Conservation (phyloP, 106 monocot genomes). For the Platanthera zijinensis region DNA sequence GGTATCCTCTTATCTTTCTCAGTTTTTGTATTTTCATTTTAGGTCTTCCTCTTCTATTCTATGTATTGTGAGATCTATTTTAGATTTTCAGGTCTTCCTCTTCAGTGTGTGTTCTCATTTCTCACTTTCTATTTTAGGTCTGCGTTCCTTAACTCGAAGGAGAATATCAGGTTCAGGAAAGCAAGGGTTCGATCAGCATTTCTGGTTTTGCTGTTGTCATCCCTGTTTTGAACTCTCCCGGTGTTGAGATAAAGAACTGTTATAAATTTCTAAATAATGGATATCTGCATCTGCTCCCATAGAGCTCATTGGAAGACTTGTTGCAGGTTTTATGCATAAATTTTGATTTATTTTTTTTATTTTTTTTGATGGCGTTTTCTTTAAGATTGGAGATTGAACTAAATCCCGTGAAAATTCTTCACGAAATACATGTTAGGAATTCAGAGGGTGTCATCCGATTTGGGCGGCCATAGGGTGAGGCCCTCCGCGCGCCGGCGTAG, state of each 20-base stretch:
- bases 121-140: too few relatives aligned
- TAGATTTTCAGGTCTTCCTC: too few relatives aligned
- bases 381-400: neutral
- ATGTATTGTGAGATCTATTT: too few relatives aligned
- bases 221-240: constrained; percentile 10
- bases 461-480: too few relatives aligned
- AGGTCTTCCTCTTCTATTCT: too few relatives aligned
- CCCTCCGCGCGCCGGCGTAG: too few relatives aligned
- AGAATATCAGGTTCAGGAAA: neutral
- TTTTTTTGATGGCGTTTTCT: neutral
- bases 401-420: neutral
- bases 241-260: constrained; percentile 7
- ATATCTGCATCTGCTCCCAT: constrained; percentile 24
- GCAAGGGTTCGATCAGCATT: neutral
- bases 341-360: neutral
- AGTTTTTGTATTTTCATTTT: too few relatives aligned
- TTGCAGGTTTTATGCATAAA: constrained; percentile 8
- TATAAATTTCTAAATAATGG: constrained; percentile 6
- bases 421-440: too few relatives aligned
- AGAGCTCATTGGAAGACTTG: constrained; percentile 13
- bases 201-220: neutral
- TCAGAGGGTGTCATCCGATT: too few relatives aligned
- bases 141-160: neutral
- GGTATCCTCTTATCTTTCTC: too few relatives aligned
- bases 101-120: too few relatives aligned